A percentile compares a stretch with the other conserved stretches of the same genome.
These are phyloP conservation scores for Magnolia officinalis DNA, from an alignment of 164 flowering plant species.

Conservation along the genomic window DNA sequence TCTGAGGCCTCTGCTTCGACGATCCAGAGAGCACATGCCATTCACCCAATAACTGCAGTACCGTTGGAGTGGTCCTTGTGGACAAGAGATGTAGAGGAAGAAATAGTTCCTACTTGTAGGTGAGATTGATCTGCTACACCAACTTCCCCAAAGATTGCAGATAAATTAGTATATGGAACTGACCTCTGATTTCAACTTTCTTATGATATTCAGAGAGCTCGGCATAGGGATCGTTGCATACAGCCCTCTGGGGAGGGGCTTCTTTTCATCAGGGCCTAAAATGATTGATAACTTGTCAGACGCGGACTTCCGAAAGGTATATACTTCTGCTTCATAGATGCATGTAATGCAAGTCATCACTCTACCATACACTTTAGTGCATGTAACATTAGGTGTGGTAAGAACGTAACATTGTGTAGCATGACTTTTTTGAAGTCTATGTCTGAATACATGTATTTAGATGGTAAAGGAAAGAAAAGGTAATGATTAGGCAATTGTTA, in stretches of 20 bases:
- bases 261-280: conserved; percentile 47
- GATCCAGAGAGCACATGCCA: conserved; percentile 29
- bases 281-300: conserved; percentile 32
- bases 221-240: conserved; percentile 66
- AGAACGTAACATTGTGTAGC: conserved; percentile 2
- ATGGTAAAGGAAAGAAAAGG: too few relatives aligned
- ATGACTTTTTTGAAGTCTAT: too few relatives aligned
- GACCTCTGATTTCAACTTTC: neutral
- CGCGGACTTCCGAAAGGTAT: conserved; percentile 22
- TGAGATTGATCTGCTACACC: neutral
- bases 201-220: conserved; percentile 19
- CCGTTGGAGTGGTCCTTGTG: conserved; percentile 25
- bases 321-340: neutral
- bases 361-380: conserved; percentile 12
- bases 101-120: conserved; percentile 28
- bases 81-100: conserved; percentile 22
- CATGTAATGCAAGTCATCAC: conserved; percentile 6
- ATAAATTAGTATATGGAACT: too few relatives aligned
- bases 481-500: too few relatives aligned
- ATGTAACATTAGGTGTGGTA: neutral
- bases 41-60: conserved; percentile 28
- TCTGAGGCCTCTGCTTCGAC: conserved; percentile 28
- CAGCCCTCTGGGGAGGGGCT: conserved; percentile 65
- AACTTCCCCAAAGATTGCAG: neutral
- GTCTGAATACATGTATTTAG: too few relatives aligned